A percentile compares a stretch with the other conserved stretches of the same genome.
Evolutionary conservation across 2,329 filamentous ascomycete genomes (phyloP).

Genomic region (Colletotrichum sp.): DNA sequence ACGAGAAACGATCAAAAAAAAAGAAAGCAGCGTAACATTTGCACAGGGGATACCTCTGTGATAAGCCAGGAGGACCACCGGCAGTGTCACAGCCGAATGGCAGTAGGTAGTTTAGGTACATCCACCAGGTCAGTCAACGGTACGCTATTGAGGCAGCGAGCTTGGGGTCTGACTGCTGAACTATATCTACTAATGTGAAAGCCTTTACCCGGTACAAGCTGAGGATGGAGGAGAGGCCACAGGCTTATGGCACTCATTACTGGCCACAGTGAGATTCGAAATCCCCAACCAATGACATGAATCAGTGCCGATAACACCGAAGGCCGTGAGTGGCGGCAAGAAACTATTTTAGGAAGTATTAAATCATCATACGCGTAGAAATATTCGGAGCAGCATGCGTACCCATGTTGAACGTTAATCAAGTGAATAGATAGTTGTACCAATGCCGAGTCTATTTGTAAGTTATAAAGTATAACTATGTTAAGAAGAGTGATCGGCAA

Average conservation of each 20-base stretch:
- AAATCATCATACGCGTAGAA: background rate
- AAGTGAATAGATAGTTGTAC: background rate
- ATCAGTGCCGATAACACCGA: background rate
- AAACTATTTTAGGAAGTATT: too few relatives aligned
- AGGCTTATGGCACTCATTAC: background rate
- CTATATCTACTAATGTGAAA: background rate
- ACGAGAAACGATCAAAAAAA: too few relatives aligned
- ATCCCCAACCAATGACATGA: background rate
- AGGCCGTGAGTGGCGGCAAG: background rate
- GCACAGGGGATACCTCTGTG: background rate
- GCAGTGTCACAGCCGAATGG: background rate
- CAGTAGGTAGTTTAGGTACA: background rate
- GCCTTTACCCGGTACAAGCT: background rate
- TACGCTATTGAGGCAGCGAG: background rate
- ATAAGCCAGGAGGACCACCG: background rate
- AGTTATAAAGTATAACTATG: too few relatives aligned
- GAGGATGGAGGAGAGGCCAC: background rate
- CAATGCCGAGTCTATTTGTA: too few relatives aligned
- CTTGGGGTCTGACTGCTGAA: background rate
- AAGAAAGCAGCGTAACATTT: too few relatives aligned
- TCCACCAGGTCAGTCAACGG: background rate
- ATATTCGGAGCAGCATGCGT: background rate
- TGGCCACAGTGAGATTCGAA: background rate
- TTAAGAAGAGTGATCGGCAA: too few relatives aligned
- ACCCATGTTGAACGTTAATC: background rate